These are phyloP conservation scores for Brachypodium distachyon DNA, from an alignment of 202 grass and related monocot species.

Conservation along the genomic window DNA sequence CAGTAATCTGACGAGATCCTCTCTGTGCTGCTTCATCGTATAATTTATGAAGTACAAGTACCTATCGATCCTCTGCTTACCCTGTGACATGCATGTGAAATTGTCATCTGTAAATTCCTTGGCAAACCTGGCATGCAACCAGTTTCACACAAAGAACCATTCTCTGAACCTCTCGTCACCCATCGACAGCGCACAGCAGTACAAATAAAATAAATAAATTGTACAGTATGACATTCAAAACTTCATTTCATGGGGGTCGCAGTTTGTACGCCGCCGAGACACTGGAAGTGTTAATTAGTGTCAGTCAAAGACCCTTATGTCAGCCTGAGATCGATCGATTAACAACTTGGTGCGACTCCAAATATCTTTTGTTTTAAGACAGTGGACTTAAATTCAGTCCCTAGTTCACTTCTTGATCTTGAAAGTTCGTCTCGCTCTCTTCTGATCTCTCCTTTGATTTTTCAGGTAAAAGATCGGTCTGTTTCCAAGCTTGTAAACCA, in stretches of 20 bases:
- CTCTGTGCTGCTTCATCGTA: too few species aligned
- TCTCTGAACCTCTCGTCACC: too few species aligned
- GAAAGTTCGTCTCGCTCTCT: background rate
- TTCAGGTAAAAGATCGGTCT: background rate
- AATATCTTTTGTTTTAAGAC: background rate
- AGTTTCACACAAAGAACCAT: too few species aligned
- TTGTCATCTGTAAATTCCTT: background rate
- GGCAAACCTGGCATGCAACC: background rate
- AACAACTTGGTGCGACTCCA: background rate
- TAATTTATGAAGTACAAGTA: background rate
- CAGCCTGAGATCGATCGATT: background rate
- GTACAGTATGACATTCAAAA: too few species aligned
- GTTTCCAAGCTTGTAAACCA: background rate
- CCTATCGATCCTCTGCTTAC: too few species aligned
- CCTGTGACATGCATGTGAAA: background rate
- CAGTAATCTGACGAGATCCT: background rate
- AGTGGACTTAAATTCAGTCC: background rate
- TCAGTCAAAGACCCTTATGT: background rate
- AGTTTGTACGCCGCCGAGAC: too few species aligned
- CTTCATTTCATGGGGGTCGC: too few species aligned
- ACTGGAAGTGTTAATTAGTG: too few species aligned
- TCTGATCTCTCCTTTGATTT: too few species aligned
- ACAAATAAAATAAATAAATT: too few species aligned
- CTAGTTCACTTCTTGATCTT: slow-evolving; percentile 4
- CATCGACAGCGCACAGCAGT: too few species aligned